phyloP scores from a whole-genome alignment of 352 stramenopile genomes.

The Phytophthora fragariae region DNA sequence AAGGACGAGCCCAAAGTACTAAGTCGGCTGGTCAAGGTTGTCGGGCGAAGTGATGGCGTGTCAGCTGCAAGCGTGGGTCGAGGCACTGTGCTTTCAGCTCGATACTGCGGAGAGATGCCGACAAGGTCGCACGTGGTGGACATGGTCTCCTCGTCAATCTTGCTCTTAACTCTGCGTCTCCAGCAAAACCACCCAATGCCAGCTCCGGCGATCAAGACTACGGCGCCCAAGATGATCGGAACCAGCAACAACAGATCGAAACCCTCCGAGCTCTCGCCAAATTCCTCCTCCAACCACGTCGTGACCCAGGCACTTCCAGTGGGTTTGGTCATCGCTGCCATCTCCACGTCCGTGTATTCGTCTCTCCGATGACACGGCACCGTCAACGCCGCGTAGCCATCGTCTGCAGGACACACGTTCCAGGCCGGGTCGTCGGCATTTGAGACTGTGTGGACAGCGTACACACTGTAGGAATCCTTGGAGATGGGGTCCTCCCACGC shows the following conservation, averaged over 20 bases:
- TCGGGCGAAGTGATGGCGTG: slow-evolving; percentile 13
- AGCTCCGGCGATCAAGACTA: slow-evolving; percentile 1
- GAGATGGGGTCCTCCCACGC: slow-evolving; percentile 30
- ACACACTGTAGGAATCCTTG: slow-evolving; percentile 29
- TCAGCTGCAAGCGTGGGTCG: slow-evolving; percentile 20
- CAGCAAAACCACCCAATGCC: slow-evolving; percentile 21
- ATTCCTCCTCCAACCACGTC: slow-evolving; percentile 30
- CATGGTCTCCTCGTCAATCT: slow-evolving; percentile 1
- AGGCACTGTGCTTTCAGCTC: slow-evolving; percentile 41
- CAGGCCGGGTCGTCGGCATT: slow-evolving; percentile 27
- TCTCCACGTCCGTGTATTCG: slow-evolving; percentile 22
- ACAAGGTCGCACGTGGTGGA: slow-evolving; percentile 17
- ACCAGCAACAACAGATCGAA: slow-evolving; percentile 27
- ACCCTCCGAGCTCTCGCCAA: neutral
- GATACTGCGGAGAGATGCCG: slow-evolving; percentile 20
- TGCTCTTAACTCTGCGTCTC: slow-evolving; percentile 9
- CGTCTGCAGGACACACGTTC: slow-evolving; percentile 23
- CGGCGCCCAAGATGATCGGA: neutral
- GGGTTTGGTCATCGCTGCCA: slow-evolving; percentile 27
- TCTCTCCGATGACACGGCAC: slow-evolving; percentile 33
- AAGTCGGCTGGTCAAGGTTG: slow-evolving; percentile 18
- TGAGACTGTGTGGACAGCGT: slow-evolving; percentile 30
- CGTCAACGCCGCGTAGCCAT: slow-evolving; percentile 23
- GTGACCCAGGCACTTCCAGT: slow-evolving; percentile 31
- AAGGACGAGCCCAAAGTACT: slow-evolving; percentile 1